Evolutionary conservation across 768 basidiomycete species (phyloP).

Genomic region (Gautieria morchelliformis): DNA sequence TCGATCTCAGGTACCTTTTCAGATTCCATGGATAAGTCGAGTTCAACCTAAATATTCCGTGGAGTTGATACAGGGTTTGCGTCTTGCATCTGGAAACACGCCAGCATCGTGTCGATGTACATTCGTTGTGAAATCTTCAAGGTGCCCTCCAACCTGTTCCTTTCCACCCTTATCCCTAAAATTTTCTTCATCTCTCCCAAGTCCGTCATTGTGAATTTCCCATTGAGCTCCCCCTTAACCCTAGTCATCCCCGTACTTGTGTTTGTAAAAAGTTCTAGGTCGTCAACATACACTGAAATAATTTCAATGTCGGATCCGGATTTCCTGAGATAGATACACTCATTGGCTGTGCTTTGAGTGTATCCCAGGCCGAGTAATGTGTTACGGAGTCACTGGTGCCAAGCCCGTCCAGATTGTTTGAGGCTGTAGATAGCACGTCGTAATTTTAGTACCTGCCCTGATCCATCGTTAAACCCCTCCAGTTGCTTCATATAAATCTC

Average conservation of each 20-base stretch:
- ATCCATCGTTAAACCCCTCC: constrained; percentile 12
- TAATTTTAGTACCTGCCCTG: constrained; percentile 12
- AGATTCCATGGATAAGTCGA: not conserved
- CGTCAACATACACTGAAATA: constrained; percentile 23
- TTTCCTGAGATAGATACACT: constrained; percentile 15
- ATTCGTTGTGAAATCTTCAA: constrained; percentile 4
- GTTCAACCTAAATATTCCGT: not conserved
- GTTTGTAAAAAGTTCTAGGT: constrained; percentile 16
- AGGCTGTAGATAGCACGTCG: constrained; percentile 20
- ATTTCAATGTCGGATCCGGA: constrained; percentile 8
- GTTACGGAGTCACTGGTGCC: constrained; percentile 20
- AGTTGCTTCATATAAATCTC: constrained; percentile 26
- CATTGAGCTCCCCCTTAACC: constrained; percentile 9
- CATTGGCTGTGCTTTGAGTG: constrained; percentile 11
- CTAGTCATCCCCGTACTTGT: not conserved
- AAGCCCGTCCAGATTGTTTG: constrained; percentile 21
- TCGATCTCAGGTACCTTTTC: constrained; percentile 4
- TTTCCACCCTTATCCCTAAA: constrained; percentile 29
- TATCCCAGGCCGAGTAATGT: constrained; percentile 17
- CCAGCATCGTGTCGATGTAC: constrained; percentile 10
- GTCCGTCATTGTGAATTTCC: constrained; percentile 25
- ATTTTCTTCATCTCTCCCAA: constrained; percentile 22
- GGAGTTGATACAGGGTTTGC: constrained; percentile 9
- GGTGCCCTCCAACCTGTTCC: constrained; percentile 11
- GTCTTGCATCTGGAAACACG: constrained; percentile 4